Percentiles rank a stretch among this genome's conserved stretches.
These are phyloP conservation scores for Sanghuangporus baumii DNA, from an alignment of 1,284 basidiomycete species.

Conservation along the genomic window DNA sequence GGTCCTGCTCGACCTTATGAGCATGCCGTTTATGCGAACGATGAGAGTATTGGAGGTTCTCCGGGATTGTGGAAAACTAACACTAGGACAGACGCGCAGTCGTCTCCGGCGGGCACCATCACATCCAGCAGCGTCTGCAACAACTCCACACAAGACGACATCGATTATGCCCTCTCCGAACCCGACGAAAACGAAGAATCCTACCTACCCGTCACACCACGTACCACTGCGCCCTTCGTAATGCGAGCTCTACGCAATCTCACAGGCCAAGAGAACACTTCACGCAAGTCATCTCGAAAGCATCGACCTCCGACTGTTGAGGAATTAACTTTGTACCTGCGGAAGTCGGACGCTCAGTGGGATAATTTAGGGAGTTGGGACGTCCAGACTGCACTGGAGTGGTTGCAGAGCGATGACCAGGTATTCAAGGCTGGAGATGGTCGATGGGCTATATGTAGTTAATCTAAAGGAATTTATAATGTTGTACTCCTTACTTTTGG, in stretches of 20 bases:
- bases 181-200: slow-evolving; percentile 52
- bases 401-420: slow-evolving; percentile 37
- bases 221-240: slow-evolving; percentile 43
- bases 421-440: slow-evolving; percentile 41
- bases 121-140: neutral
- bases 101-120: slow-evolving; percentile 22
- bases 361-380: slow-evolving; percentile 53
- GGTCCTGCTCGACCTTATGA: slow-evolving; percentile 33
- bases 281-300: slow-evolving; percentile 17
- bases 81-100: slow-evolving; percentile 22
- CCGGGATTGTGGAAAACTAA: slow-evolving; percentile 40
- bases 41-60: slow-evolving; percentile 5
- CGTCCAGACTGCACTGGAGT: slow-evolving; percentile 51
- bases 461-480: slow-evolving; percentile 14
- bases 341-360: slow-evolving; percentile 55
- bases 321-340: slow-evolving; percentile 42
- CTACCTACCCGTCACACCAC: slow-evolving; percentile 54
- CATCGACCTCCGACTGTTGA: slow-evolving; percentile 36
- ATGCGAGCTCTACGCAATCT: slow-evolving; percentile 35
- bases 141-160: slow-evolving; percentile 24
- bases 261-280: neutral
- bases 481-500: neutral
- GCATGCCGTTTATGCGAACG: slow-evolving; percentile 14
- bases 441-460: slow-evolving; percentile 34
- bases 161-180: slow-evolving; percentile 51